A percentile compares a stretch with the other conserved stretches of the same genome.
Evolutionary conservation across 208 protist genomes (phyloP).

Genomic region (Vickermania spadyakhi): DNA sequence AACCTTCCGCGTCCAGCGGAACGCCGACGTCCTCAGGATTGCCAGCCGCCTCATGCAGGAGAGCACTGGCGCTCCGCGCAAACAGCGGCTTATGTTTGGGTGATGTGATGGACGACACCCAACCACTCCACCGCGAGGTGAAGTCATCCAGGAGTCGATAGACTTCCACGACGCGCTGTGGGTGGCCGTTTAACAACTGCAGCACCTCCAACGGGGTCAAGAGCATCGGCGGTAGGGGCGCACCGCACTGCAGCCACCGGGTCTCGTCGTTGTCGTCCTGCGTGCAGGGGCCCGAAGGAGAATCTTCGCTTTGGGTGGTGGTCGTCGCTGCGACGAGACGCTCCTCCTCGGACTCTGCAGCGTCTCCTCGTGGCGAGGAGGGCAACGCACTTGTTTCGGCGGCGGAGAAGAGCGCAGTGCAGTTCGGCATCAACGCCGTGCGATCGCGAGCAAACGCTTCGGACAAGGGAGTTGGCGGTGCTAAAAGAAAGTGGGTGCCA

Average conservation of each 20-base stretch:
- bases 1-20: neutral
- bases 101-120: too few species aligned
- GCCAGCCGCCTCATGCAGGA: neutral
- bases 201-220: constrained; percentile 46
- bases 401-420: neutral
- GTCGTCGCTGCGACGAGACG: too few species aligned
- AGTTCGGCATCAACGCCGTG: constrained; percentile 2
- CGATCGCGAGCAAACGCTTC: neutral
- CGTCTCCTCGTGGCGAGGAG: too few species aligned
- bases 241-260: too few species aligned
- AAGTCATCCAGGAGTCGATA: constrained; percentile 56
- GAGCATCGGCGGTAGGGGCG: neutral
- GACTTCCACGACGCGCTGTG: constrained; percentile 36
- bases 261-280: too few species aligned
- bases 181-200: constrained; percentile 42
- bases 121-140: constrained; percentile 9
- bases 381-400: too few species aligned
- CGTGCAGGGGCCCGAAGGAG: too few species aligned
- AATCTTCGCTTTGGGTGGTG: too few species aligned
- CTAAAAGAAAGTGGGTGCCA: neutral
- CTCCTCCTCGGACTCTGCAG: neutral
- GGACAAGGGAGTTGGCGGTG: neutral
- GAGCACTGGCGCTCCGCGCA: neutral
- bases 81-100: neutral
- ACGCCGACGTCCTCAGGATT: neutral